phyloP scores from a whole-genome alignment of 2,329 filamentous ascomycete species.

The Colletotrichum tabaci region DNA sequence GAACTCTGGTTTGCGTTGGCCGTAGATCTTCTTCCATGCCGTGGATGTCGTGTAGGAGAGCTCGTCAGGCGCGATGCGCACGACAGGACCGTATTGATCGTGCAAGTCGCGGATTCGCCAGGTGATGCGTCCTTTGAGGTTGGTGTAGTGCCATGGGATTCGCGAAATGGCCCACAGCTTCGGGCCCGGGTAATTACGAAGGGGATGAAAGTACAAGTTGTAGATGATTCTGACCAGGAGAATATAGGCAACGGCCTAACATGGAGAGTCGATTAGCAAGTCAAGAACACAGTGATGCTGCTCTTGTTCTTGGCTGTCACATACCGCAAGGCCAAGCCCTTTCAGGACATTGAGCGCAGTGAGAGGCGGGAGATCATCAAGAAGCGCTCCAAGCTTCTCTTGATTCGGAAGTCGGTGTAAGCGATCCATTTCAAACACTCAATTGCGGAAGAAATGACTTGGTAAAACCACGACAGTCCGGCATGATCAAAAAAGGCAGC shows the following conservation, averaged over 20 bases:
- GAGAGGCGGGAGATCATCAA: not conserved
- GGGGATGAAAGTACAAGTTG: slow-evolving; percentile 53
- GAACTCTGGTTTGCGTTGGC: slow-evolving; percentile 31
- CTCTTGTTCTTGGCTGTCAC: not conserved
- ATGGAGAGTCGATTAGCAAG: not conserved
- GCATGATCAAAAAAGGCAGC: not conserved
- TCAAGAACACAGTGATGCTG: not conserved
- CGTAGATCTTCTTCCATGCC: slow-evolving; percentile 59
- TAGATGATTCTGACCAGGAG: slow-evolving; percentile 42
- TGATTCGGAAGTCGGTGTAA: not conserved
- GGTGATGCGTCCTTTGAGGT: not conserved
- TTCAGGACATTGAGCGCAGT: not conserved
- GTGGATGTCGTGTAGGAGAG: slow-evolving; percentile 54
- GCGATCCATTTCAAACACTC: not conserved
- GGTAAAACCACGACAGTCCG: not conserved
- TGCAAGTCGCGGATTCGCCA: slow-evolving; percentile 44
- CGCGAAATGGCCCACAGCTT: not conserved
- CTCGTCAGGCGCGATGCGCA: slow-evolving; percentile 56
- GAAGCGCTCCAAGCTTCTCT: not conserved
- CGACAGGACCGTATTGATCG: slow-evolving; percentile 49
- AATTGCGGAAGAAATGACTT: not conserved
- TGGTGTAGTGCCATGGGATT: slow-evolving; percentile 9
- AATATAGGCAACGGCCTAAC: not conserved
- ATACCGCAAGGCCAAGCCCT: not conserved
- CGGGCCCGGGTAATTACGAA: slow-evolving; percentile 50